Evolutionary conservation across 495 filamentous ascomycete species (phyloP).

Genomic region (Hypoxylon fragiforme): DNA sequence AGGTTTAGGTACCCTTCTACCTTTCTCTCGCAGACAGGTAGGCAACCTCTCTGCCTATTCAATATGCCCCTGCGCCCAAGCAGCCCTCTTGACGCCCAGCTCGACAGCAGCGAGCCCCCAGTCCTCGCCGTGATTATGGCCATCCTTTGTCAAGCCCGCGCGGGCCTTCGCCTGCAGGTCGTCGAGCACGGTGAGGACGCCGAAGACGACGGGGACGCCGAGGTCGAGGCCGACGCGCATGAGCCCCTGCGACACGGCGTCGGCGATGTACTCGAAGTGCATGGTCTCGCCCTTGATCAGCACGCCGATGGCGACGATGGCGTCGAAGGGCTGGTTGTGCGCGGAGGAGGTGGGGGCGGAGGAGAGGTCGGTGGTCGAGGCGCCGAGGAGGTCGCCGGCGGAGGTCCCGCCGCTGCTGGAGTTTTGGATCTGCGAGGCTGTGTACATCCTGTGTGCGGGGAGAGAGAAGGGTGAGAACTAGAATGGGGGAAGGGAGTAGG

Average conservation of each 20-base stretch:
- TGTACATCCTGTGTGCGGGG: constrained; percentile 65
- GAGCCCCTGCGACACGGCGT: constrained; percentile 82
- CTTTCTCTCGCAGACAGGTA: too few species aligned
- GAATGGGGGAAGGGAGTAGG: not conserved
- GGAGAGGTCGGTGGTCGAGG: constrained; percentile 65
- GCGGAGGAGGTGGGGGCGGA: constrained; percentile 35
- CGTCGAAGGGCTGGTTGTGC: constrained; percentile 72
- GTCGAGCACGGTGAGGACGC: constrained; percentile 82
- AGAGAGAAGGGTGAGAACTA: not conserved
- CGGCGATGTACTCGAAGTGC: constrained; percentile 98
- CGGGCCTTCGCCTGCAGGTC: constrained; percentile 86
- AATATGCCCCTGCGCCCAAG: constrained; percentile 69
- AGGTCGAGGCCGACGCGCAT: constrained; percentile 93
- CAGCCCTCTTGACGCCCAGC: constrained; percentile 69
- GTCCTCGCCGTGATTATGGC: constrained; percentile 86
- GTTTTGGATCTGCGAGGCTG: constrained; percentile 84
- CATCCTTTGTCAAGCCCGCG: constrained; percentile 69
- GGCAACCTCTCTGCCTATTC: too few species aligned
- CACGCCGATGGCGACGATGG: constrained; percentile 91
- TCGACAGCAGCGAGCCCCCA: constrained; percentile 81
- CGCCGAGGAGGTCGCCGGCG: constrained; percentile 79
- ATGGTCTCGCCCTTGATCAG: constrained; percentile 98
- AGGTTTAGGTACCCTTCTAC: not conserved
- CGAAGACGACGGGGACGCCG: constrained; percentile 88
- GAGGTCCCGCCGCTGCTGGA: constrained; percentile 62